Base-by-base conservation (phyloP, 2,329 filamentous ascomycete genomes). In the Exophiala mesophila region DNA sequence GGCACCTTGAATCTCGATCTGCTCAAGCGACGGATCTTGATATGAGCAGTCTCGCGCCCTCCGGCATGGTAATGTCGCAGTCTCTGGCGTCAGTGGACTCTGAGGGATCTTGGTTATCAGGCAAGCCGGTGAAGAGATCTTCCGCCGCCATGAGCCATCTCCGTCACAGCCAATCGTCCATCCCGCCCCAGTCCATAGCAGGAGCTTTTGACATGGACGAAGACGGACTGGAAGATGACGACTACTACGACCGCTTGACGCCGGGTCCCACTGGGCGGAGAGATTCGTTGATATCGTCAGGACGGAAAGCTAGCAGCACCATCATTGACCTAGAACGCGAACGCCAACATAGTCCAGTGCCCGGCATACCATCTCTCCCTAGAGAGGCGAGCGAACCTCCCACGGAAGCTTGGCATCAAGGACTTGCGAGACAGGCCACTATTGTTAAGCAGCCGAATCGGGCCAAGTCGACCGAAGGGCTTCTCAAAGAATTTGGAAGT, bases 21-120 rank as follows among this genome's bases (percentile, higher is more conserved):
- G 30, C 32, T 19, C 45, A 36, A 28, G 34, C 39, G 12, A 41
- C 42, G 31, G 52, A 55, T 18, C 28, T 47, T 31, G 49, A 54
- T 29, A 7, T 37, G 10, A 18, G 38, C 17, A 38, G 29, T 23
- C 31, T 34, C 10, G 47, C 40, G 10, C 26, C 21, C 15, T 15
- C 42, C 23, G 45, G 44, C n/a, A 28, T 39, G 15, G 65, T 67
- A 23, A 54, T 88, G 59, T 87, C 88, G 20, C 83, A 89, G 62
- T 97, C 90, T 0, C 73, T 97, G 13, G 92, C 88, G 2, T 96
- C 89, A 0, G 87, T 97, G 45, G 92, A 96, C 59, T 96, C 89
- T 0, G 92, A 98, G 67, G 92, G 78, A 3, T 96, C 89, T 1
- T 98, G 92, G 92, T 80, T 98, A 32, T 92, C 88, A 3, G 88